A percentile compares a stretch with the other conserved stretches of the same genome.
phyloP scores from a whole-genome alignment of 1,284 basidiomycete species.

The Leccinum pallidistipes region DNA sequence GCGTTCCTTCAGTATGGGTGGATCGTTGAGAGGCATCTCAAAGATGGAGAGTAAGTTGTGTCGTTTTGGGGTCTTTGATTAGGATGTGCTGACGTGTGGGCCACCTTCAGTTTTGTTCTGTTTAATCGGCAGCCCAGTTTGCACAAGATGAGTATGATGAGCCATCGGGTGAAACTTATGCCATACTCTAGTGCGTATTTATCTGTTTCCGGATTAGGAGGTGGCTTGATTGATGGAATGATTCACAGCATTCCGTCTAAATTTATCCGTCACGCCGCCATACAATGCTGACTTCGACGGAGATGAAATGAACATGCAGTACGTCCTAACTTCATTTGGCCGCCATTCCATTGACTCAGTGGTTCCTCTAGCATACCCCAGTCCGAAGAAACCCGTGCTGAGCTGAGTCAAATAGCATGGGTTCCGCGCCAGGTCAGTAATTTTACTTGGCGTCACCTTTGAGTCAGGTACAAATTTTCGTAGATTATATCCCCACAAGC shows the following conservation, averaged over 20 bases:
- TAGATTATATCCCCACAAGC: slow-evolving; percentile 99
- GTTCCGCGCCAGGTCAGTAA: slow-evolving; percentile 86
- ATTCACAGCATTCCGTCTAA: slow-evolving; percentile 85
- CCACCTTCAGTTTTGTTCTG: slow-evolving; percentile 71
- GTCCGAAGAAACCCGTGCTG: slow-evolving; percentile 98
- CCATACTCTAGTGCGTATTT: slow-evolving; percentile 88
- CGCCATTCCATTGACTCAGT: slow-evolving; percentile 6
- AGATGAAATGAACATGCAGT: slow-evolving; percentile 99
- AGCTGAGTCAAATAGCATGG: slow-evolving; percentile 98
- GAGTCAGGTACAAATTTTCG: slow-evolving; percentile 3
- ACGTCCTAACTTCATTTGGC: slow-evolving; percentile 37
- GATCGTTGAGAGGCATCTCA: slow-evolving; percentile 98
- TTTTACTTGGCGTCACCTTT: neutral
- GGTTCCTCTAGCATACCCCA: slow-evolving; percentile 78
- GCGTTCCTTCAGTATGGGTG: slow-evolving; percentile 97
- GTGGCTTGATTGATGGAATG: slow-evolving; percentile 33
- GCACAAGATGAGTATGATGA: slow-evolving; percentile 99
- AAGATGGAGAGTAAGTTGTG: slow-evolving; percentile 89
- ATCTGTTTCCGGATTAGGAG: neutral
- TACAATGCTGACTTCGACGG: slow-evolving; percentile 99
- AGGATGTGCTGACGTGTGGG: slow-evolving; percentile 8
- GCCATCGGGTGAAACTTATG: slow-evolving; percentile 97
- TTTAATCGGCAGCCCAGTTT: slow-evolving; percentile 99
- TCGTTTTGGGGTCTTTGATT: neutral
- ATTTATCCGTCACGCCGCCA: slow-evolving; percentile 91